These are phyloP conservation scores for Jacaranda mimosifolia DNA, from an alignment of 257 asterid species.

Conservation along the genomic window DNA sequence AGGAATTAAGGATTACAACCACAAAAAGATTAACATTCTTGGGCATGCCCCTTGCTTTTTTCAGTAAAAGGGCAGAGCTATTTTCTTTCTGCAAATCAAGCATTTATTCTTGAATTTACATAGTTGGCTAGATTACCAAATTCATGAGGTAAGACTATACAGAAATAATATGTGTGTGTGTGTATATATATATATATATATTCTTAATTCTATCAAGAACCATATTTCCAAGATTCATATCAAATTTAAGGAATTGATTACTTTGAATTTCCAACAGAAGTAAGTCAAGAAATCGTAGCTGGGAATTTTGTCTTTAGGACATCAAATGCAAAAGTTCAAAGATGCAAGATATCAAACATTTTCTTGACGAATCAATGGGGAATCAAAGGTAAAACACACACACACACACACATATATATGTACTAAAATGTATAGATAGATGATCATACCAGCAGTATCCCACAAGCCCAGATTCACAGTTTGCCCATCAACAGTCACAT, in stretches of 20 bases:
- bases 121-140: conserved; percentile 3
- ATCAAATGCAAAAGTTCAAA: conserved; percentile 3
- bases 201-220: not conserved
- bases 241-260: too few species aligned
- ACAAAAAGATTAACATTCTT: conserved; percentile 6
- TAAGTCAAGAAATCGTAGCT: not conserved
- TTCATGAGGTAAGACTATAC: not conserved
- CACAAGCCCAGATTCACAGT: conserved; percentile 70
- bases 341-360: conserved; percentile 13
- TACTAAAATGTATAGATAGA: not conserved
- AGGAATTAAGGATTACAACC: conserved; percentile 24
- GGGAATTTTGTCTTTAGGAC: not conserved
- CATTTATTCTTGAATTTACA: not conserved
- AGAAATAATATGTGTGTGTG: not conserved
- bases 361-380: conserved; percentile 18
- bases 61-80: conserved; percentile 21
- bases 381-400: not conserved
- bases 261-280: too few species aligned
- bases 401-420: not conserved
- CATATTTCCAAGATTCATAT: not conserved
- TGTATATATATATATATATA: not conserved
- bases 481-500: conserved; percentile 59
- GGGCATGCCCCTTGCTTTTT: conserved; percentile 34
- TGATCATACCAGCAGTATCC: conserved; percentile 66
- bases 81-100: conserved; percentile 5